A percentile compares a stretch with the other conserved stretches of the same genome.
Conservation (phyloP, 2,329 filamentous ascomycete genomes). For the Talaromyces sp. region DNA sequence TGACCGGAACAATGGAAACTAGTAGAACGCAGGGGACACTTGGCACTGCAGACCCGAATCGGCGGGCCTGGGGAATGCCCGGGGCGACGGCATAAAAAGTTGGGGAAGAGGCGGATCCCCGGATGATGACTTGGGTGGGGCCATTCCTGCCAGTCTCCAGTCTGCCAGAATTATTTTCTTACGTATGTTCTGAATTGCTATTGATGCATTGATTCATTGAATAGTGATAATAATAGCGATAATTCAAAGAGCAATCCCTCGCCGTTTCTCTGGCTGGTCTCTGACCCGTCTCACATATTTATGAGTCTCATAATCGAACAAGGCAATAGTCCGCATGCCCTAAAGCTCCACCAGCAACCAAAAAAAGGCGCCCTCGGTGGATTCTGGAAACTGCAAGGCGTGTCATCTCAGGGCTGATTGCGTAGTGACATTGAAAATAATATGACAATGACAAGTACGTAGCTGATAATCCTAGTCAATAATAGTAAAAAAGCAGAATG, state of each 20-base stretch:
- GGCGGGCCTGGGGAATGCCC: not conserved
- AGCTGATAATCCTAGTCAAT: too few species aligned
- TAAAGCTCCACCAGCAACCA: not conserved
- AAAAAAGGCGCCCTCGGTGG: not conserved
- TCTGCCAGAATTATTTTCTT: too few species aligned
- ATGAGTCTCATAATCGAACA: not conserved
- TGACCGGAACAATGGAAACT: too few species aligned
- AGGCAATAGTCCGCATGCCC: not conserved
- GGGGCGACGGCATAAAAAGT: not conserved
- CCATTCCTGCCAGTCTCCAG: not conserved
- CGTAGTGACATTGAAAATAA: too few species aligned
- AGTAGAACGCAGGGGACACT: too few species aligned
- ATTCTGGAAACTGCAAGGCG: not conserved
- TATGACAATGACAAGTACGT: not conserved
- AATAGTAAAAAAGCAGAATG: not conserved
- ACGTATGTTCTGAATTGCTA: too few species aligned
- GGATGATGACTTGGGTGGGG: not conserved
- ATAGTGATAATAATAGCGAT: too few species aligned
- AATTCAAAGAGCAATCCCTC: too few species aligned
- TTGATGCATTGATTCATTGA: too few species aligned
- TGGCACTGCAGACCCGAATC: not conserved
- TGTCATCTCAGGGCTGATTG: not conserved
- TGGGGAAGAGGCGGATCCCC: not conserved
- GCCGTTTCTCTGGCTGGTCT: not conserved
- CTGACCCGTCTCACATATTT: too few species aligned